Conservation (phyloP, 192 early-diverging fungal species). For the Phlyctochytrium arcticum region DNA sequence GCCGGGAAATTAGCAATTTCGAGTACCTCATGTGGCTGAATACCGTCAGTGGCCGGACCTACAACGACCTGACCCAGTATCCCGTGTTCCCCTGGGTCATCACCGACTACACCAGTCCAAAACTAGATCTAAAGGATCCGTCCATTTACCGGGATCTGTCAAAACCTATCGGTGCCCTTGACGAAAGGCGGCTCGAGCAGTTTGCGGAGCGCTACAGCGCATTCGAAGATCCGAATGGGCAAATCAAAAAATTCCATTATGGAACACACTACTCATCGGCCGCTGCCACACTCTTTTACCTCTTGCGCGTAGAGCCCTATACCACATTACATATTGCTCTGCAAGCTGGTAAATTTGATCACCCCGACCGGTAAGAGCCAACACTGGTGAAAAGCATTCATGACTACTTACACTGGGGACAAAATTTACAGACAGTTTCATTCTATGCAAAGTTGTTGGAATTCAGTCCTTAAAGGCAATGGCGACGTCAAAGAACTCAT, state of each 20-base stretch:
- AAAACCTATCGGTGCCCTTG: slow-evolving; percentile 86
- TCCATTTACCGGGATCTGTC: slow-evolving; percentile 81
- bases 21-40: slow-evolving; percentile 95
- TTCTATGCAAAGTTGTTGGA: slow-evolving; percentile 46
- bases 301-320: slow-evolving; percentile 89
- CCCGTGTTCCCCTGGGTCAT: slow-evolving; percentile 91
- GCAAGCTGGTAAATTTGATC: slow-evolving; percentile 55
- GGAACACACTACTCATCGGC: slow-evolving; percentile 97
- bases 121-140: slow-evolving; percentile 72
- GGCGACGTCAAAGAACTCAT: slow-evolving; percentile 86
- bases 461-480: slow-evolving; percentile 43
- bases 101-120: slow-evolving; percentile 34
- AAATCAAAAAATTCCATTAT: slow-evolving; percentile 75
- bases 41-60: slow-evolving; percentile 69
- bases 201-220: slow-evolving; percentile 60
- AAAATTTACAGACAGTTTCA: slow-evolving; percentile 48
- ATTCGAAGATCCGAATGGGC: slow-evolving; percentile 59
- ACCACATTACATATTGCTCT: slow-evolving; percentile 58
- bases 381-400: slow-evolving; percentile 27
- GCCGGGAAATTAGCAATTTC: slow-evolving; percentile 87
- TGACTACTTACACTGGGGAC: neutral
- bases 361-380: slow-evolving; percentile 43
- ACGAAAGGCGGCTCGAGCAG: slow-evolving; percentile 59
- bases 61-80: slow-evolving; percentile 88
- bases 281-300: slow-evolving; percentile 81